phyloP scores from a whole-genome alignment of 441 rosid genomes.

The Viola pubescens region DNA sequence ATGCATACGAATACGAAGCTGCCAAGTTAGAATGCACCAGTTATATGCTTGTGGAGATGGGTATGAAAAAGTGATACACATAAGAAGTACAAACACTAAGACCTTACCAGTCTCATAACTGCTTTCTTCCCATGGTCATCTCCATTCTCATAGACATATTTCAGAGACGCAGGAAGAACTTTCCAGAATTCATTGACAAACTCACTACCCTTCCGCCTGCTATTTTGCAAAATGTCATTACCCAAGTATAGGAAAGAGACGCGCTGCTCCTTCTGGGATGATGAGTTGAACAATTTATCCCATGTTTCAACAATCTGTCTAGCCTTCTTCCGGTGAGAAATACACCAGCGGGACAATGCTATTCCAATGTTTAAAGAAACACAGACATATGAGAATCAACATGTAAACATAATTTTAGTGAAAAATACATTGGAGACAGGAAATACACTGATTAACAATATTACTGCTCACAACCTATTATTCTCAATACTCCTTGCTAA shows the following conservation, averaged over 20 bases:
- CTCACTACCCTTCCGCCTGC: constrained; percentile 43
- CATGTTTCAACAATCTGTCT: constrained; percentile 43
- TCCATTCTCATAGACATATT: constrained; percentile 35
- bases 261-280: constrained; percentile 39
- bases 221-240: constrained; percentile 45
- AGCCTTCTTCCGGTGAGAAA: constrained; percentile 46
- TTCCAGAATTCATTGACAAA: constrained; percentile 54
- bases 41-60: too few relatives aligned
- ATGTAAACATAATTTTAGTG: too few relatives aligned
- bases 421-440: too few relatives aligned
- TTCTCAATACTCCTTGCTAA: too few relatives aligned
- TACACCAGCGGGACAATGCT: constrained; percentile 53
- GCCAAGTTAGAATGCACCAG: too few relatives aligned
- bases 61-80: too few relatives aligned
- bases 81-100: background rate
- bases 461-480: too few relatives aligned
- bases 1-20: too few relatives aligned
- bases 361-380: constrained; percentile 6
- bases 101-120: constrained; percentile 40
- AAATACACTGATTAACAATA: too few relatives aligned
- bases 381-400: background rate
- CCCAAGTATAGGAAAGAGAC: constrained; percentile 42
- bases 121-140: constrained; percentile 41
- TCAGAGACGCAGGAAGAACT: constrained; percentile 40
- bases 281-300: constrained; percentile 36